phyloP scores from a whole-genome alignment of 768 basidiomycete genomes.

The Boletus bicolor region DNA sequence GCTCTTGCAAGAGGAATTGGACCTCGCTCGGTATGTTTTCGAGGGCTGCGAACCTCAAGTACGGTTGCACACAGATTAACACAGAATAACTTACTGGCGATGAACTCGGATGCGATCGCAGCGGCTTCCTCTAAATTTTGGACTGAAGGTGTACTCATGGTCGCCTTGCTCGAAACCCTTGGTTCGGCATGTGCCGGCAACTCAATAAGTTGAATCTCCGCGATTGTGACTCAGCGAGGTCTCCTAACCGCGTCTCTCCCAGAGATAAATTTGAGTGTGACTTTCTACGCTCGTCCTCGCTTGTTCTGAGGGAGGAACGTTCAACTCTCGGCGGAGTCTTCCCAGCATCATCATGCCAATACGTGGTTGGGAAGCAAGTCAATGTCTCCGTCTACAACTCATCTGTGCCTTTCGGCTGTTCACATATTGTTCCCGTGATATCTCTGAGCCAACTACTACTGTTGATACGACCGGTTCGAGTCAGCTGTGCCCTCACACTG shows the following conservation, averaged over 20 bases:
- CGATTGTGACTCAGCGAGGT: conserved; percentile 19
- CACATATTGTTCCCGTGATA: not conserved
- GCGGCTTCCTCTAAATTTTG: conserved; percentile 49
- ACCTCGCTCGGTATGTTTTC: conserved; percentile 51
- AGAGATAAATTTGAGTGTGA: not conserved
- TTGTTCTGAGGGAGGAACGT: not conserved
- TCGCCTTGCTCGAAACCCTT: not conserved
- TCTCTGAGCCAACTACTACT: not conserved
- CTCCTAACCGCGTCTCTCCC: not conserved
- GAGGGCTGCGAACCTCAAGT: conserved; percentile 33
- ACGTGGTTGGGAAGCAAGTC: not conserved
- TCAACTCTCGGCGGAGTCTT: not conserved
- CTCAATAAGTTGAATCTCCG: conserved; percentile 18
- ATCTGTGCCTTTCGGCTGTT: not conserved
- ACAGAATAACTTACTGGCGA: conserved; percentile 38
- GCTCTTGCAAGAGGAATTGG: conserved; percentile 46
- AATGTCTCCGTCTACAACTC: not conserved
- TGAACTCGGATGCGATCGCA: conserved; percentile 46
- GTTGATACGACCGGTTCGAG: not conserved
- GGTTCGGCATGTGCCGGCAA: conserved; percentile 15
- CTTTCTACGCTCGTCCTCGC: not conserved
- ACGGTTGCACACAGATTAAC: not conserved
- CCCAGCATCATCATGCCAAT: conserved; percentile 11
- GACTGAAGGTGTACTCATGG: conserved; percentile 33
- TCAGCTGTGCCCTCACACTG: not conserved